Evolutionary conservation across 148 eudicot species (phyloP), one percentile per base, ranked within the genome.

Genomic region (Diospyros lotus): DNA sequence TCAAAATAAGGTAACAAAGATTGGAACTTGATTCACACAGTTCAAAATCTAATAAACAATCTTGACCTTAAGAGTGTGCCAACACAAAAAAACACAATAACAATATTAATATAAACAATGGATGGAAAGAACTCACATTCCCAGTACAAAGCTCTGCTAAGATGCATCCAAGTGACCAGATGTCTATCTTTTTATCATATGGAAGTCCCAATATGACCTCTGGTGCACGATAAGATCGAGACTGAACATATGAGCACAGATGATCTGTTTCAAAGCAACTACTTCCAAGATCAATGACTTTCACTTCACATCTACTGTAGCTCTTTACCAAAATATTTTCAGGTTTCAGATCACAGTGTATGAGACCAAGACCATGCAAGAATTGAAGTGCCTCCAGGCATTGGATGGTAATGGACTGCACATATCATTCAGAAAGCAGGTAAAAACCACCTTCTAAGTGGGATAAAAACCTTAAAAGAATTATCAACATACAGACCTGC

Each of bases 111-210:
- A 43, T 10, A 12, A n/a, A 73, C 39, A 68, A 42, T 69, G 9
- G 58, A 7, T 39, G 44, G 28, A 74, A 50, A 70, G 65, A 73
- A 80, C 98, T 87, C 78, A 94, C 98, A 81, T 89, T 92, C 86
- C 98, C 98, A 3, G 98, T 92, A 81, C 98, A 94, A 73, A 94
- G 97, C 83, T 94, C 98, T 48, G 98, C 93, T 82, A 94, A 85
- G 79, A 94, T 94, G 96, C 98, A 94, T 38, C 98, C 98, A 68
- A 94, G 98, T 17, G 98, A 94, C 98, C 98, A 94, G 56, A 94
- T 72, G 80, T 94, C 98, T 56, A 94, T 94, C 82, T 92, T 94
- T 77, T 92, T 92, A 80, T 89, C 93, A 87, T 94, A 94, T 15
- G 97, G 84, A 74, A 94, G 88, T 61, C 98, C 98, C 81, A 94